Conservation (phyloP, 2,329 filamentous ascomycete species). For the Iodosphaeria phyllophila region DNA sequence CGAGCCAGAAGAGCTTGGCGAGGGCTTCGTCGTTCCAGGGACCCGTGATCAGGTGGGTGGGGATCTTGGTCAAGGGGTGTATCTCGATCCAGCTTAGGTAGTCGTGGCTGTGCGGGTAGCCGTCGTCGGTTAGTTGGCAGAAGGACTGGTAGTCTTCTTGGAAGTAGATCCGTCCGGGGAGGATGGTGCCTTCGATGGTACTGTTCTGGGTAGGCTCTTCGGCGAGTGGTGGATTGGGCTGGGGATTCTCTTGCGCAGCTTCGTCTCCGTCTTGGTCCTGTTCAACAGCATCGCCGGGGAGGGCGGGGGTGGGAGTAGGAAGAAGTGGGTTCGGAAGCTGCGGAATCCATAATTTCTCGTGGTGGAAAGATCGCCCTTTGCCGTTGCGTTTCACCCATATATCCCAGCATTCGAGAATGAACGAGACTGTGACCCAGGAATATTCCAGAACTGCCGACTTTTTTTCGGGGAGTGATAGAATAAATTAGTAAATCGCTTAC, state of each 20-base stretch:
- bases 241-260: slow-evolving; percentile 9
- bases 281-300: slow-evolving; percentile 6
- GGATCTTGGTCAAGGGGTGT: slow-evolving; percentile 20
- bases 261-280: slow-evolving; percentile 6
- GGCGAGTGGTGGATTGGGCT: no score
- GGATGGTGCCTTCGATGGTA: no score
- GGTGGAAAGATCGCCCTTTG: slow-evolving; percentile 14
- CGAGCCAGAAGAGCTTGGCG: slow-evolving; percentile 26
- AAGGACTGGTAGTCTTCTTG: slow-evolving; percentile 10
- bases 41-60: slow-evolving; percentile 19
- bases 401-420: slow-evolving; percentile 28
- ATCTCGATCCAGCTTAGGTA: slow-evolving; percentile 14
- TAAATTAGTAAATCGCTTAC: slow-evolving; percentile 2
- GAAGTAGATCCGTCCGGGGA: slow-evolving; percentile 7
- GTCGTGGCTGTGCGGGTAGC: slow-evolving; percentile 8
- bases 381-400: slow-evolving; percentile 23
- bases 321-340: no score
- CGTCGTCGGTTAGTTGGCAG: slow-evolving; percentile 2
- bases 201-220: no score
- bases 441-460: slow-evolving; percentile 24
- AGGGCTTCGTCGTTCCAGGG: slow-evolving; percentile 21
- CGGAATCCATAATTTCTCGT: slow-evolving; percentile 12
- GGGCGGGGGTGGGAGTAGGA: no score
- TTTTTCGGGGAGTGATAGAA: not conserved
- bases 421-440: slow-evolving; percentile 23